A percentile compares a stretch with the other conserved stretches of the same genome.
phyloP scores from a whole-genome alignment of 345 rosid genomes.

The Barbarea vulgaris region DNA sequence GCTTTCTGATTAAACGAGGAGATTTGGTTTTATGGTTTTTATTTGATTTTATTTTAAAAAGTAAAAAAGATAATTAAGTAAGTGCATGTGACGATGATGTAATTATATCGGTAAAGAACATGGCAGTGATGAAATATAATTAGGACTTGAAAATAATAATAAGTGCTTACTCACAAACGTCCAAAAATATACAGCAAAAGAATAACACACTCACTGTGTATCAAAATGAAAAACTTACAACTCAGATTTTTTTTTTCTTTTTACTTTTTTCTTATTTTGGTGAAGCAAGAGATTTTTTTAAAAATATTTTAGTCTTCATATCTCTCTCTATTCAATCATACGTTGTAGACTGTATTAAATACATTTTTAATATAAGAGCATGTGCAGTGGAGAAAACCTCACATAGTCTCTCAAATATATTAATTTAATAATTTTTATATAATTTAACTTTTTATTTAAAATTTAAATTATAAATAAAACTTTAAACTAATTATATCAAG shows the following conservation, averaged over 20 bases:
- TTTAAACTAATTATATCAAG: too few species aligned
- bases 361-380: neutral
- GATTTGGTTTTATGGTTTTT: slow-evolving; percentile 35
- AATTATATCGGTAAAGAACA: slow-evolving; percentile 47
- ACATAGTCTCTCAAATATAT: too few species aligned
- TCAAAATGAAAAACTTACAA: slow-evolving; percentile 14
- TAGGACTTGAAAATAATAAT: slow-evolving; percentile 24
- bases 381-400: too few species aligned
- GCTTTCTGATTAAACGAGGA: slow-evolving; percentile 32
- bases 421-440: too few species aligned
- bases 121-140: slow-evolving; percentile 42
- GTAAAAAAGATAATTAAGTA: slow-evolving; percentile 2
- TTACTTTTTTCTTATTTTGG: slow-evolving; percentile 35
- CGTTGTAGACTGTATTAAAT: slow-evolving; percentile 21
- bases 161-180: slow-evolving; percentile 31
- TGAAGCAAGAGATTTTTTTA: slow-evolving; percentile 3
- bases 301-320: slow-evolving; percentile 2
- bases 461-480: too few species aligned
- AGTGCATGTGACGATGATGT: slow-evolving; percentile 47
- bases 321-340: slow-evolving; percentile 17
- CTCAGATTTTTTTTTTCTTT: neutral
- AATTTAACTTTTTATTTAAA: too few species aligned
- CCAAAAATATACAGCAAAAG: slow-evolving; percentile 34
- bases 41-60: neutral
- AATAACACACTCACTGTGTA: slow-evolving; percentile 22